phyloP scores from a whole-genome alignment of 164 flowering plant genomes.

The Annona squamosa region DNA sequence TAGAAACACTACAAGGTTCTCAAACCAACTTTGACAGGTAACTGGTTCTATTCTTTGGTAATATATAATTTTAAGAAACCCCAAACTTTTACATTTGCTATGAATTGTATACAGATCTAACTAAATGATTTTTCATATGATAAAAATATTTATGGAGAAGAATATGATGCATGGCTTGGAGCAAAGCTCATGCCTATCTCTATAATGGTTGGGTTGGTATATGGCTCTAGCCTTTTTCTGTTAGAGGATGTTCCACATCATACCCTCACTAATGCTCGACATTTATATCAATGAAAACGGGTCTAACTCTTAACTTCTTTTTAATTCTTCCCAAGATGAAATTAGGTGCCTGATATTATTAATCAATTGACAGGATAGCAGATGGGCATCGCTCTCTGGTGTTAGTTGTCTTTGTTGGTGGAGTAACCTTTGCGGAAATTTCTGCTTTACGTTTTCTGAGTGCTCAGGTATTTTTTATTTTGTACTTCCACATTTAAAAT shows the following conservation, averaged over 20 bases:
- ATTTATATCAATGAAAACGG: no score
- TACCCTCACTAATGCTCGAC: no score
- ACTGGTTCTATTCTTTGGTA: no score
- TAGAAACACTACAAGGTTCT: conserved; percentile 41
- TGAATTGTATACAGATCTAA: no score
- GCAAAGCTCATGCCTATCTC: background rate
- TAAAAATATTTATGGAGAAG: no score
- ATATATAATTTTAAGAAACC: no score
- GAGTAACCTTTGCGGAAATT: conserved; percentile 96
- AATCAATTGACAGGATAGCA: conserved; percentile 33
- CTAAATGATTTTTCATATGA: no score
- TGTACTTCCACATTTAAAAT: background rate
- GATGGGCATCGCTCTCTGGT: conserved; percentile 85
- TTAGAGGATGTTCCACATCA: no score
- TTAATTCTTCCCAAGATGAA: no score
- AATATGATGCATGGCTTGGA: background rate
- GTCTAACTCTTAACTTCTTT: background rate
- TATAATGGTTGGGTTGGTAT: background rate
- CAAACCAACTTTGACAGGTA: conserved; percentile 46
- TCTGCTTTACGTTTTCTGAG: conserved; percentile 92
- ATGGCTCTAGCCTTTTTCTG: no score
- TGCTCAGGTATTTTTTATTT: conserved; percentile 48
- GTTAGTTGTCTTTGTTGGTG: conserved; percentile 93
- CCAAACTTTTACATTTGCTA: no score
- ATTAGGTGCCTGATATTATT: background rate